Evolutionary conservation across 2,329 filamentous ascomycete genomes (phyloP), one percentile per base, ranked within the genome.

Genomic region (Anisogramma anomala): DNA sequence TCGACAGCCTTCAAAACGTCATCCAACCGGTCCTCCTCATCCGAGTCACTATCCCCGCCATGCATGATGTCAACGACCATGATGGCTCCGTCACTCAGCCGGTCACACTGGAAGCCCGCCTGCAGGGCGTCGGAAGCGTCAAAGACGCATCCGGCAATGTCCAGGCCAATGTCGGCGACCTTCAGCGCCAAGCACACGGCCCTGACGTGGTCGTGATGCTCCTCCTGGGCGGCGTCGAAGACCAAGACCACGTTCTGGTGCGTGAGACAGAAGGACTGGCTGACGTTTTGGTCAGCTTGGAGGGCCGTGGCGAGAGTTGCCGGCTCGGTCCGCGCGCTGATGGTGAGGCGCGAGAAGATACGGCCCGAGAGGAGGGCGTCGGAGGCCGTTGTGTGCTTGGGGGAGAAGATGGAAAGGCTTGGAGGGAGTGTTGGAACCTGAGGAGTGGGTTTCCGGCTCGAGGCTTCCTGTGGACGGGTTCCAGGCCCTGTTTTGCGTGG

Each of bases 131-230:
- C 42, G 1, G 31, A 4, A 2, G 47, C 33, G 3, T 52, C 50
- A 14, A 52, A 52, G 2, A 52, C 35, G 30, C 50, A 52, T 3
- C 50, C 50, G 1, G 50, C 43, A 8, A 52, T 49, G n/a, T 45
- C 48, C 4, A 52, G 44, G 4, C 48, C 46, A 32, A 52, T 47
- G 13, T 50, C 50, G 1, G 43, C 47, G 19, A 51, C 47, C 36
- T 48, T 50, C 14, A 52, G 40, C 22, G 50, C 50, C 13, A 52
- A 32, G 27, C 50, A 52, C 0, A 52, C 48, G 10, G 36, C 37
- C 3, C 50, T 43, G n/a, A 52, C 51, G 33, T 52, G 50, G 31
- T 52, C 49, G 15, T 52, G 50, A 13, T 52, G 50, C 13, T 31
- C 15, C 10, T 52, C 50, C 10, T 44, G 36, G 22, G 22, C 22